Evolutionary conservation across 2,329 filamentous ascomycete species (phyloP).

Genomic region (Trematosphaeria pertusa): DNA sequence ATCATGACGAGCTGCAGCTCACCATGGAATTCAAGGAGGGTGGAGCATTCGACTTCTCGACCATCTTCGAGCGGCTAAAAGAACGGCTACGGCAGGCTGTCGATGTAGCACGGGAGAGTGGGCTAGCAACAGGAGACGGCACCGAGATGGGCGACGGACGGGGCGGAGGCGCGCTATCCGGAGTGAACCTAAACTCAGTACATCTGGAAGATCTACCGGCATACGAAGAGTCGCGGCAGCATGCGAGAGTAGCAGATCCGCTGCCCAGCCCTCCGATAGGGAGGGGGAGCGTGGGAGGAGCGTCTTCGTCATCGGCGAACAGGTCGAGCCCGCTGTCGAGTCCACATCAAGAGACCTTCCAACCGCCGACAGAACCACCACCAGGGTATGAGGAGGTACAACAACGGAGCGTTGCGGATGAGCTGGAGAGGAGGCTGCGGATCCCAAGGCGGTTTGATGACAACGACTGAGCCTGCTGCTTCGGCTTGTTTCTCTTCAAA

Average conservation of each 20-base stretch:
- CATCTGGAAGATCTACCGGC: constrained; percentile 87
- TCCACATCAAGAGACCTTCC: constrained; percentile 46
- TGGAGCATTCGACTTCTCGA: constrained; percentile 90
- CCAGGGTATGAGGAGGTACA: constrained; percentile 93
- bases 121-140: constrained; percentile 54
- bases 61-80: constrained; percentile 81
- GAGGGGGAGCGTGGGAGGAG: constrained; percentile 21
- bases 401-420: constrained; percentile 76
- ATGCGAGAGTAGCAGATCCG: constrained; percentile 43
- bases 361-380: constrained; percentile 75
- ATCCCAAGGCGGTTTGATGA: constrained; percentile 19
- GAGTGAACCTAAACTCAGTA: constrained; percentile 67
- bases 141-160: constrained; percentile 38
- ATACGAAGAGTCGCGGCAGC: constrained; percentile 70
- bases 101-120: constrained; percentile 73
- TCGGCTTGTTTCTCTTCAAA: constrained; percentile 9
- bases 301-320: constrained; percentile 28
- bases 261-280: constrained; percentile 28
- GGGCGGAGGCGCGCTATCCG: constrained; percentile 51
- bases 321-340: constrained; percentile 40
- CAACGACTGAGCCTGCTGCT: constrained; percentile 12
- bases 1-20: constrained; percentile 76
- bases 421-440: constrained; percentile 64
- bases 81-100: constrained; percentile 83
- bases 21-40: constrained; percentile 93